Evolutionary conservation across 1,139 yeast species (phyloP), one percentile per base, ranked within the genome.

Genomic region (Zygoascus sp.): DNA sequence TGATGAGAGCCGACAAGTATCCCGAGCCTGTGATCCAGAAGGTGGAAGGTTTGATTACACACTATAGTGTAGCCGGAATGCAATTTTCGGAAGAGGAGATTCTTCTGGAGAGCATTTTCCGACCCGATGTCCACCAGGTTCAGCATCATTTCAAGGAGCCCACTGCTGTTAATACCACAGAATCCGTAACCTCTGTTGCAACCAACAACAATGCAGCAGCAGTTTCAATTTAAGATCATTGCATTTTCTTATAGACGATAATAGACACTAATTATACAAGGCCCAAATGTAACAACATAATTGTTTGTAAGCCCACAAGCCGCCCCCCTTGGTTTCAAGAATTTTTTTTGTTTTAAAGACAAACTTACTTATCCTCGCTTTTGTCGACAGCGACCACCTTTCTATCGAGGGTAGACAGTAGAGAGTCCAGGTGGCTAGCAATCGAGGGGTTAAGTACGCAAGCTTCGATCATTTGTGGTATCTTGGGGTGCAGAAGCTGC

Each of bases 1-100:
- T 58, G 40, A 62, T 68, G 67, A 48, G 49, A 30, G 16, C 53
- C n/a, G 56, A 53, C 38, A 45, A 50, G 9, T 65, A 62, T 40
- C 68, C 68, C 5, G 59, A 53, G 19, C 61, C 66, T 3, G 69
- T 63, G 4, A 50, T 67, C 10, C 54, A 56, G 30, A 59, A 59
- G 45, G 62, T 60, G 19, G 50, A 49, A 20, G 28, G 45, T 10
- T 47, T 58, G 9, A 44, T 58, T 17, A 47, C 34, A 10, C 36
- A 42, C 4, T 28, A 28, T 22, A 8, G 36, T 9, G 20, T 13
- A 8, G 16, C 42, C 11, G 40, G 32, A 11, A 36, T 32, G 17
- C 17, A 32, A 9, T 16, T 41, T 23, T 25, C n/a, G 7, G 30
- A 45, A 11, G 47, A 49, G 15, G 42, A 44, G n/a, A 37, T 57